phyloP scores from a whole-genome alignment of 768 basidiomycete genomes.

The Terana coerulea region DNA sequence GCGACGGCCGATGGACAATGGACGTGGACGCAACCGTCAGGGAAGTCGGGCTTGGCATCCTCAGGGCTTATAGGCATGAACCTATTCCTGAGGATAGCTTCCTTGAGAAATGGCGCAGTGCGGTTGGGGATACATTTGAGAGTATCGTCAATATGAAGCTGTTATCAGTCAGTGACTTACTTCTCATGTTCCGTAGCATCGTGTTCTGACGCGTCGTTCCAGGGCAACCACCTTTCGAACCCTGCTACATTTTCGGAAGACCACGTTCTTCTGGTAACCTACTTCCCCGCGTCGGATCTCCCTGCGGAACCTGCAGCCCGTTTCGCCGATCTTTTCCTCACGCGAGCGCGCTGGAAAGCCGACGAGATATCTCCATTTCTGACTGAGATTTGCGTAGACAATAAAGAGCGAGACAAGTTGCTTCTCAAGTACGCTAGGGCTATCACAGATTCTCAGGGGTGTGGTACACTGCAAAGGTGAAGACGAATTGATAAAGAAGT shows the following conservation, averaged over 20 bases:
- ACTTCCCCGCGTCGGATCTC: constrained; percentile 73
- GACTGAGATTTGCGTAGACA: constrained; percentile 73
- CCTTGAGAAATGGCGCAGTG: constrained; percentile 61
- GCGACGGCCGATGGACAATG: constrained; percentile 54
- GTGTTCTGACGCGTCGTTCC: constrained; percentile 2
- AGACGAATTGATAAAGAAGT: constrained; percentile 37
- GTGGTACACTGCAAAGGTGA: constrained; percentile 72
- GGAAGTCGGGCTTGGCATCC: constrained; percentile 74
- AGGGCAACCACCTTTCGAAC: constrained; percentile 74
- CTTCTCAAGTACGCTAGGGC: constrained; percentile 84
- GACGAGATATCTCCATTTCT: constrained; percentile 84
- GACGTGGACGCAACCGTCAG: constrained; percentile 57
- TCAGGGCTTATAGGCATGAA: constrained; percentile 58
- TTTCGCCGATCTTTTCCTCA: constrained; percentile 86
- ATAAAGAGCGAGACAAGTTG: constrained; percentile 84
- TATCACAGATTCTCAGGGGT: constrained; percentile 63
- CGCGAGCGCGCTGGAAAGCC: constrained; percentile 68
- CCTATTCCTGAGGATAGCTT: constrained; percentile 55
- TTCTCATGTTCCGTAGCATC: not conserved
- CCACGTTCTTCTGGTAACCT: constrained; percentile 43
- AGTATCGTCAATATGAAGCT: constrained; percentile 54
- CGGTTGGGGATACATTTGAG: constrained; percentile 78
- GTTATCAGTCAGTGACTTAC: constrained; percentile 54
- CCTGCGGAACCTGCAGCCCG: constrained; percentile 76
- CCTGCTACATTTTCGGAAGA: constrained; percentile 34